Evolutionary conservation across 345 rosid genomes (phyloP), one percentile per base, ranked within the genome.

Genomic region (Eucalyptus virginea): DNA sequence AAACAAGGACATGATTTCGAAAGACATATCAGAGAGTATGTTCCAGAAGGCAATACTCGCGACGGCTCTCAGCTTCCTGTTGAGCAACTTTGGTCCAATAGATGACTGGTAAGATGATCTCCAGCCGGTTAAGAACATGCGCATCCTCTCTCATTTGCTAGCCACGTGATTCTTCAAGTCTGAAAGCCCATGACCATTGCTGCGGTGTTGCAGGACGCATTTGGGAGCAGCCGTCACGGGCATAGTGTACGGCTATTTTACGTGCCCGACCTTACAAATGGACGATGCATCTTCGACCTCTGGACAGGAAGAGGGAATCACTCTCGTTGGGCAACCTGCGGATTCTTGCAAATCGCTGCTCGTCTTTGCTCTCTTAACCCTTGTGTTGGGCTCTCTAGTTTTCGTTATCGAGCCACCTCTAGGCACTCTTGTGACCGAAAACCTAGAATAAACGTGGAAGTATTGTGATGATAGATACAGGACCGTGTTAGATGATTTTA

Each of bases 11-110:
- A 91, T 92, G 81, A 90, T 90, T 40, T 87, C 91, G 60, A 94
- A 92, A 88, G 95, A 94, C 69, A 92, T 90, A 65, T 90, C 92
- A 3, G 98, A 96, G 16, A 93, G 92, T 37, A 87, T 95, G 96
- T 95, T 93, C 91, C 96, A 94, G 89, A 96, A 96, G 91, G 99
- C 99, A 65, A 90, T 96, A 69, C 86, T 96, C 45, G 91, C 92
- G 67, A 92, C 98, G 14, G 98, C 93, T 67, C 91, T 95, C 42
- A 91, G 98, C 93, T 96, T 92, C 91, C 93, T 96, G 62, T 88
- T 97, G 88, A 96, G 99, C 95, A 92, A 94, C 92, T 96, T 94
- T 8, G 96, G 97, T 48, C 96, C 96, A 1, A 94, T 97, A 12
- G 99, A 96, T 91, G 96, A 96, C 91, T 96, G 97, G 99, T 97